Evolutionary conservation across 2,329 filamentous ascomycete species (phyloP).

Genomic region (Botrytis aclada): DNA sequence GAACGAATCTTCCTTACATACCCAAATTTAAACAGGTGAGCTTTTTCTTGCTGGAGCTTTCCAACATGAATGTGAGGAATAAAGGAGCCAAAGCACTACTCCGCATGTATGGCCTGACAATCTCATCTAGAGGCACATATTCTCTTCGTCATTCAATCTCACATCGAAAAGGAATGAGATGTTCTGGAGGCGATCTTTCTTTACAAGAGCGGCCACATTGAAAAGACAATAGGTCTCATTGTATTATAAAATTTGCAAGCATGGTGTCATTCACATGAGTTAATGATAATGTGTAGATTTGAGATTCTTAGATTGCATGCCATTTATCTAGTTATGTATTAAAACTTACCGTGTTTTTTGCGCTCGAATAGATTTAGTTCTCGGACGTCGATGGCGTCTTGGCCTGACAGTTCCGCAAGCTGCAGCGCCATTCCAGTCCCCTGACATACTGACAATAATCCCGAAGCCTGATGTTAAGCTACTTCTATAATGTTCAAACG

Average conservation of each 20-base stretch:
- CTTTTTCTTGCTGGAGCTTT: background rate
- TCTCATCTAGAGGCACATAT: background rate
- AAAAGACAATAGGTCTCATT: background rate
- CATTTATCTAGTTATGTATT: background rate
- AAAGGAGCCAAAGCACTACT: background rate
- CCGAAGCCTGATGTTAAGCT: too few relatives aligned
- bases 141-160: background rate
- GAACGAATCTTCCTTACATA: background rate
- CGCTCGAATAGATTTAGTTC: too few relatives aligned
- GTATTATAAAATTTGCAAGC: rapidly evolving
- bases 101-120: background rate
- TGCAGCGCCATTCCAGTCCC: background rate
- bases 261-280: background rate
- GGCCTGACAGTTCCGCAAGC: background rate
- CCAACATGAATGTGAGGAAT: background rate
- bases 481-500: background rate
- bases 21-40: background rate
- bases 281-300: background rate
- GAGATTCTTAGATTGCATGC: background rate
- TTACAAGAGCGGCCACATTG: background rate
- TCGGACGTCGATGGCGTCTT: too few relatives aligned
- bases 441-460: background rate
- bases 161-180: too few relatives aligned
- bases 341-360: background rate
- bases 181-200: background rate